A percentile compares a stretch with the other conserved stretches of the same genome.
These are phyloP conservation scores for Colletotrichum eleusines DNA, from an alignment of 2,329 filamentous ascomycete species.

Conservation along the genomic window DNA sequence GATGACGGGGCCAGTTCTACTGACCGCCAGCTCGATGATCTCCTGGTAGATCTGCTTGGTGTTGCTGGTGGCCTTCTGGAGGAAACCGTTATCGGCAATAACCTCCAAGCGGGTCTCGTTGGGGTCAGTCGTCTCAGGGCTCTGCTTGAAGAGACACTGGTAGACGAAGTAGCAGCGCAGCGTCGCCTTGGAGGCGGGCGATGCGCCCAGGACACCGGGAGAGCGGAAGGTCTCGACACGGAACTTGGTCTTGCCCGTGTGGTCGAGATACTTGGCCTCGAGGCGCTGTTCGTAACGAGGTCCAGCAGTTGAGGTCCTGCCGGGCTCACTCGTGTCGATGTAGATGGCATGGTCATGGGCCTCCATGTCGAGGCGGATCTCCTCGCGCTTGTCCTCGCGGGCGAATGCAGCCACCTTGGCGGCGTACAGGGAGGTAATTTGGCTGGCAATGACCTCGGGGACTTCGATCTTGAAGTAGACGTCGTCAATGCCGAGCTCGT, in stretches of 20 bases:
- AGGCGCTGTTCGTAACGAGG: constrained; percentile 95
- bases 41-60: constrained; percentile 97
- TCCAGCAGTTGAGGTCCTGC: constrained; percentile 79
- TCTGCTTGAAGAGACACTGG: constrained; percentile 89
- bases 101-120: constrained; percentile 90
- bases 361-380: constrained; percentile 97
- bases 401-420: constrained; percentile 96
- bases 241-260: constrained; percentile 79
- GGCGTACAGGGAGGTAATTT: constrained; percentile 96
- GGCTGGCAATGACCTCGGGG: constrained; percentile 87
- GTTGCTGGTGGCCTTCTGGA: constrained; percentile 95
- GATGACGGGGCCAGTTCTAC: constrained; percentile 91
- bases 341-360: constrained; percentile 95
- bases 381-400: constrained; percentile 91
- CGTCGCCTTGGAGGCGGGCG: constrained; percentile 78
- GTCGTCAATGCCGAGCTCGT: constrained; percentile 96
- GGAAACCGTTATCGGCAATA: constrained; percentile 92
- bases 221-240: constrained; percentile 98
- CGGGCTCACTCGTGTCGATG: constrained; percentile 96
- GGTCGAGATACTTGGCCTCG: constrained; percentile 94
- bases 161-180: constrained; percentile 99
- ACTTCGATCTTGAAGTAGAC: constrained; percentile 96
- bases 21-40: constrained; percentile 87
- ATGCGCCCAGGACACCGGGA: constrained; percentile 79
- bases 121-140: constrained; percentile 75